Evolutionary conservation across 495 filamentous ascomycete species (phyloP).

Genomic region (Daldinia loculata): DNA sequence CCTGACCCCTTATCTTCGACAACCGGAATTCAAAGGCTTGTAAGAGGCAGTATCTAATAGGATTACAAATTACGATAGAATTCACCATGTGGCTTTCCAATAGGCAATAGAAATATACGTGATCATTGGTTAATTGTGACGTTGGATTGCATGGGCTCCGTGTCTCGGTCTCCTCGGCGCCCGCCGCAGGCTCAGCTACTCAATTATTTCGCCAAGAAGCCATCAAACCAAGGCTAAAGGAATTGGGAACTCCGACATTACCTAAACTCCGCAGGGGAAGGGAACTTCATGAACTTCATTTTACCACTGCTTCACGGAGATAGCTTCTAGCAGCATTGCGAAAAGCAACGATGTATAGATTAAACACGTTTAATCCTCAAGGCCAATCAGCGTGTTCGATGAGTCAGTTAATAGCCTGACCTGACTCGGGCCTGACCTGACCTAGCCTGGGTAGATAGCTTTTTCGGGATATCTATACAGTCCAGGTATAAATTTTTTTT

Average conservation of each 20-base stretch:
- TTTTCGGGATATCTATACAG: no score
- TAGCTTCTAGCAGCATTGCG: background rate
- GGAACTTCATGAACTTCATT: no score
- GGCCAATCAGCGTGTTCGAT: no score
- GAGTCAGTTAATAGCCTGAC: no score
- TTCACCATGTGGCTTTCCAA: background rate
- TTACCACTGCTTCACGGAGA: background rate
- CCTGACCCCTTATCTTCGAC: background rate
- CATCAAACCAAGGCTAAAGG: background rate
- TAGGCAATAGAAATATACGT: background rate
- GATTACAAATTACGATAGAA: background rate
- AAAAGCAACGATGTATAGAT: background rate
- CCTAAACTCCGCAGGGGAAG: background rate
- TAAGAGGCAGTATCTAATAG: no score
- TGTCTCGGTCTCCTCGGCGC: conserved; percentile 4
- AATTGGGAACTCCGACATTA: background rate
- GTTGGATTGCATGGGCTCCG: background rate
- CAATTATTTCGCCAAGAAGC: background rate
- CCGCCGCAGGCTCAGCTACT: background rate
- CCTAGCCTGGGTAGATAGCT: no score
- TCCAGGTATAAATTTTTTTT: no score
- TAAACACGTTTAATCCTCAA: background rate
- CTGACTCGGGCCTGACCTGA: no score
- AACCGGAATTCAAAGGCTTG: no score
- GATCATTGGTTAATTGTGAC: background rate